A percentile compares a stretch with the other conserved stretches of the same genome.
phyloP scores from a whole-genome alignment of 306 rosid genomes.

The Prunus mume region DNA sequence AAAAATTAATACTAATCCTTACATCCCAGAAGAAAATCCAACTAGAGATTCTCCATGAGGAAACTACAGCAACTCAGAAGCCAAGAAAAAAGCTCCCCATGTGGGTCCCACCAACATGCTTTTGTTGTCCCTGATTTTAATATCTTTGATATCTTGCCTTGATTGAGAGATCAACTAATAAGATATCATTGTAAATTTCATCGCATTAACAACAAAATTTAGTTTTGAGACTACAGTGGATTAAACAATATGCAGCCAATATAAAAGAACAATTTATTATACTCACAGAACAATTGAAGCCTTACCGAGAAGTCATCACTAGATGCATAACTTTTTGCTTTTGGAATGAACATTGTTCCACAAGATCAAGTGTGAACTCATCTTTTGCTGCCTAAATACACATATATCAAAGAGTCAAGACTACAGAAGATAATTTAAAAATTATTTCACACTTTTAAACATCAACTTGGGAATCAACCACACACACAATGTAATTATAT shows the following conservation, averaged over 20 bases:
- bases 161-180: background rate
- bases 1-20: background rate
- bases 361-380: conserved; percentile 96
- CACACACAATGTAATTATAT: background rate
- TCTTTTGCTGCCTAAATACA: conserved; percentile 69
- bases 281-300: conserved; percentile 8
- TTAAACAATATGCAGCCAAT: background rate
- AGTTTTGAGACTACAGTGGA: background rate
- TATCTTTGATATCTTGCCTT: background rate
- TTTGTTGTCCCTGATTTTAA: background rate
- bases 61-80: background rate
- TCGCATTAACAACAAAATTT: background rate
- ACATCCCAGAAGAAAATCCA: background rate
- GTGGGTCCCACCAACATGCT: background rate
- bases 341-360: conserved; percentile 94
- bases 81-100: too few relatives aligned
- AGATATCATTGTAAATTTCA: background rate
- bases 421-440: background rate
- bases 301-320: conserved; percentile 89
- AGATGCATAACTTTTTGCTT: conserved; percentile 95
- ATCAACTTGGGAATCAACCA: background rate
- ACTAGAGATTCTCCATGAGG: background rate
- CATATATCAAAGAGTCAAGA: conserved; percentile 10
- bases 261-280: background rate
- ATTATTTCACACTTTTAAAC: background rate